Conservation (phyloP, 495 filamentous ascomycete genomes). For the Hypomontagnella monticulosa region DNA sequence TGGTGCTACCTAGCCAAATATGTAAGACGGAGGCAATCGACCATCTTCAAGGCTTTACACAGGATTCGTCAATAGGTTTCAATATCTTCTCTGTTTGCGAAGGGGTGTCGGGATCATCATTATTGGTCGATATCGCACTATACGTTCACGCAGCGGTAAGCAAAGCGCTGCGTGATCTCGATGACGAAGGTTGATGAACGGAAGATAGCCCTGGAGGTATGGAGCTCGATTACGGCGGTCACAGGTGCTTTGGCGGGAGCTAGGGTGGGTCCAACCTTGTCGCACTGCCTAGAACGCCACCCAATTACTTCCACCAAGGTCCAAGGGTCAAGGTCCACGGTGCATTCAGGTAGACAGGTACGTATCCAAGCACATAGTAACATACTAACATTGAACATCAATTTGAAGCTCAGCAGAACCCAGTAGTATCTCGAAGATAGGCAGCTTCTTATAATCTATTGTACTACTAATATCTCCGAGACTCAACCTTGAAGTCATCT, state of each 20-base stretch:
- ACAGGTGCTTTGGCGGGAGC: too few relatives aligned
- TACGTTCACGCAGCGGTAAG: conserved; percentile 31
- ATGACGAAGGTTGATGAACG: conserved; percentile 15
- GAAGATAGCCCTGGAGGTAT: too few relatives aligned
- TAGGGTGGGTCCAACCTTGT: neutral
- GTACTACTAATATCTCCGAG: too few relatives aligned
- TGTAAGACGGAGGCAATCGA: conserved; percentile 18
- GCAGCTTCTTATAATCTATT: too few relatives aligned
- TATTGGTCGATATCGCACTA: conserved; percentile 3
- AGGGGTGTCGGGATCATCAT: neutral
- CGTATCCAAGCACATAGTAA: too few relatives aligned
- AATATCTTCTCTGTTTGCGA: conserved; percentile 1
- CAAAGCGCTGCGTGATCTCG: conserved; percentile 29
- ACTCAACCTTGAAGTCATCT: too few relatives aligned
- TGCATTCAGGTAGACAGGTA: too few relatives aligned
- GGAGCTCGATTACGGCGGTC: conserved; percentile 5
- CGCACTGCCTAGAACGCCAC: too few relatives aligned
- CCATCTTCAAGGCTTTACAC: conserved; percentile 32
- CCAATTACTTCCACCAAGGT: too few relatives aligned
- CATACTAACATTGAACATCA: too few relatives aligned
- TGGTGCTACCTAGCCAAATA: conserved; percentile 45
- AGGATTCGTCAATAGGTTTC: neutral
- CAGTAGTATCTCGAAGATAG: too few relatives aligned
- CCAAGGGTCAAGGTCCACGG: neutral
- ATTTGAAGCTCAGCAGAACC: too few relatives aligned